These are phyloP conservation scores for Przewalskia tangutica DNA, from an alignment of 257 asterid species.

Conservation along the genomic window DNA sequence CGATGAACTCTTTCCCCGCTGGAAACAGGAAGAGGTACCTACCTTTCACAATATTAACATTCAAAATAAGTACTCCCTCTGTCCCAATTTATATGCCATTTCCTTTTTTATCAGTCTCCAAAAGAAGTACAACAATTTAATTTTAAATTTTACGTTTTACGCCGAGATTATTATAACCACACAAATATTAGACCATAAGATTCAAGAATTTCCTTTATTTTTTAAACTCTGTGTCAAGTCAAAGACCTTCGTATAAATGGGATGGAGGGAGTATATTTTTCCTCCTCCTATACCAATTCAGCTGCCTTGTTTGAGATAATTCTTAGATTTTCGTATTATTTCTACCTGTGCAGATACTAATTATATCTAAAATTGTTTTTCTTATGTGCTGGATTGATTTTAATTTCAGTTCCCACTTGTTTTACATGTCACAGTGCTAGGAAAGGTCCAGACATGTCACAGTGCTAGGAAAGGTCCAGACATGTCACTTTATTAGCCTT, in stretches of 20 bases:
- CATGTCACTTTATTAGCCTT: too few species aligned
- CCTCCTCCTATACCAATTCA: background rate
- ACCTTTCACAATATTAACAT: slow-evolving; percentile 6
- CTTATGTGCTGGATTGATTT: background rate
- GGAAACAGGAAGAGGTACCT: slow-evolving; percentile 79
- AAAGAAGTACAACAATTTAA: too few species aligned
- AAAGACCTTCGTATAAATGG: too few species aligned
- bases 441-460: background rate
- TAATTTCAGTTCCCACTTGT: background rate
- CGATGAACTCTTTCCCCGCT: slow-evolving; percentile 85
- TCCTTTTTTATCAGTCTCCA: too few species aligned
- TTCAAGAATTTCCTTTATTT: too few species aligned
- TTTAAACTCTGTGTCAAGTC: too few species aligned
- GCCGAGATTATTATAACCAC: too few species aligned
- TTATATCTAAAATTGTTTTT: background rate
- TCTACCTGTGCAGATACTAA: background rate
- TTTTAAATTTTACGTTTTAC: too few species aligned
- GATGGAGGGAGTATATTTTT: background rate
- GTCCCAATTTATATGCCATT: too few species aligned
- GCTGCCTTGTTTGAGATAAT: background rate
- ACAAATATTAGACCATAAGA: too few species aligned
- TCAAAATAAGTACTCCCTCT: too few species aligned
- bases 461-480: background rate
- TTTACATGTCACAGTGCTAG: background rate
- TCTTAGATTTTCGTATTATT: background rate